These are phyloP conservation scores for Buddleja alternifolia DNA, from an alignment of 257 asterid genomes.

Conservation along the genomic window DNA sequence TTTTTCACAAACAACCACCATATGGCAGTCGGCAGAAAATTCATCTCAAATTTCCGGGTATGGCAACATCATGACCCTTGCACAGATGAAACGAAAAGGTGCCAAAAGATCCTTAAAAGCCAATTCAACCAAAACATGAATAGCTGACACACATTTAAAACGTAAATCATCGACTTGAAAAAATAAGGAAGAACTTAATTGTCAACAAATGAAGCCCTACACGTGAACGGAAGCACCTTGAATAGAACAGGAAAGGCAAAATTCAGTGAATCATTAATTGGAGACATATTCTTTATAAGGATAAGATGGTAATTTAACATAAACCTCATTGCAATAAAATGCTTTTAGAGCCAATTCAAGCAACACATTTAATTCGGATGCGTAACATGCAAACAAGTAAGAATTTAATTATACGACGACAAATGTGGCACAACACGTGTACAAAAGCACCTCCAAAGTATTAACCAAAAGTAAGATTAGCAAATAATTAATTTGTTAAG, in stretches of 20 bases:
- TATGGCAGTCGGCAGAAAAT: neutral
- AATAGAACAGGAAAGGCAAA: neutral
- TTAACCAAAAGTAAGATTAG: conserved; percentile 9
- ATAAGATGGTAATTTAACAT: neutral
- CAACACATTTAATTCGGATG: neutral
- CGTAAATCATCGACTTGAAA: neutral
- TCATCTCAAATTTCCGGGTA: neutral
- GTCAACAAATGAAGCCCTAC: neutral
- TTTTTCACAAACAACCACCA: neutral
- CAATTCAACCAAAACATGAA: conserved; percentile 2
- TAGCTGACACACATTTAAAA: neutral
- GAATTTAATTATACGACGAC: neutral
- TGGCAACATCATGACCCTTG: neutral
- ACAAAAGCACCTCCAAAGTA: neutral
- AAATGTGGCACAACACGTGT: neutral
- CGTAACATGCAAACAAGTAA: neutral
- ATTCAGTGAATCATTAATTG: neutral
- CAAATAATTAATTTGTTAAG: neutral
- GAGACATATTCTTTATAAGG: neutral
- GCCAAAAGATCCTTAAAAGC: neutral
- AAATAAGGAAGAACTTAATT: neutral
- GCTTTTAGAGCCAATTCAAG: neutral
- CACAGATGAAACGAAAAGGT: neutral
- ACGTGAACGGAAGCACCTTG: neutral
- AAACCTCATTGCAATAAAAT: neutral